phyloP scores from a whole-genome alignment of 73 alveolate genomes.

The Uronychia setigera region DNA sequence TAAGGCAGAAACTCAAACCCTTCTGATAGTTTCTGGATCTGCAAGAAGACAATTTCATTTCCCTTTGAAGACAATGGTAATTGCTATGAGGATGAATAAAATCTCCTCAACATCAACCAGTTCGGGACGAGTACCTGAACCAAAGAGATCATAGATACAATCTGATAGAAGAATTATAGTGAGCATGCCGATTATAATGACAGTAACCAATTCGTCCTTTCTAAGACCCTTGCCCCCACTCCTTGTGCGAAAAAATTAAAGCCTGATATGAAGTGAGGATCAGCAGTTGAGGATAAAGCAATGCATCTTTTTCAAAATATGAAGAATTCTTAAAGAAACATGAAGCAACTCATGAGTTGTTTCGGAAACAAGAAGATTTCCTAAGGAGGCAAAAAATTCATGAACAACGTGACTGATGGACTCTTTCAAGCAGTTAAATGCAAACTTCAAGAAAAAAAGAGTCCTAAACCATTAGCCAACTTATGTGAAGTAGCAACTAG shows the following conservation, averaged over 20 bases:
- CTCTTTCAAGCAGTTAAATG: neutral
- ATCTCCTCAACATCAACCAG: neutral
- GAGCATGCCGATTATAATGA: neutral
- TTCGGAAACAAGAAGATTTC: neutral
- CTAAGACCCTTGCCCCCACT: constrained; percentile 1
- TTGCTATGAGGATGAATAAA: neutral
- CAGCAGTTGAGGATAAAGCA: too few relatives aligned
- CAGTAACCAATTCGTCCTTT: neutral
- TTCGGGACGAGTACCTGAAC: too few relatives aligned
- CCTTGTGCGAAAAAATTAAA: neutral
- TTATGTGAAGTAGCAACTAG: neutral
- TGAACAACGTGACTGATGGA: neutral
- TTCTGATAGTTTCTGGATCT: neutral
- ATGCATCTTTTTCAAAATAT: too few relatives aligned
- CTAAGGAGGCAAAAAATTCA: neutral
- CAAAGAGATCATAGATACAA: neutral
- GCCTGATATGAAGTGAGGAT: too few relatives aligned
- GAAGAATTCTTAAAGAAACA: neutral
- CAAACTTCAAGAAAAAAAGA: neutral
- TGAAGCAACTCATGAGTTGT: neutral
- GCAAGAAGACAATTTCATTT: neutral
- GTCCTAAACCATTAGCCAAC: neutral
- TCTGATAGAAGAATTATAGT: neutral
- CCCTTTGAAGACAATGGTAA: neutral
- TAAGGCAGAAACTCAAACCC: too few relatives aligned